Conservation (phyloP, 2,329 filamentous ascomycete genomes). For the Leptographium galeiforme region DNA sequence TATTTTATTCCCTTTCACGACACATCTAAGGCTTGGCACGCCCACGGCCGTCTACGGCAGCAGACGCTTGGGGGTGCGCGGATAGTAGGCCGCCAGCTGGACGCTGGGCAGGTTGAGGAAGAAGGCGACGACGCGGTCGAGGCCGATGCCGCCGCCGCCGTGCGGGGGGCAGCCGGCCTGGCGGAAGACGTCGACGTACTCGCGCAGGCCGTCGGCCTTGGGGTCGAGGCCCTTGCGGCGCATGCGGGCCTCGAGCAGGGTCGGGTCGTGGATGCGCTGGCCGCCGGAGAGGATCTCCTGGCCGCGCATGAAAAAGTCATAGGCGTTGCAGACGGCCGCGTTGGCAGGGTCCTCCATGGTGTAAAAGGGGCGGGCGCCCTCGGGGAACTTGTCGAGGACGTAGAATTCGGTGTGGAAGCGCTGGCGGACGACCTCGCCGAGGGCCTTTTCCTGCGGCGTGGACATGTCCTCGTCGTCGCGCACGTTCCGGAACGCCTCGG, state of each 20-base stretch:
- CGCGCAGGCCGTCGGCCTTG: constrained; percentile 56
- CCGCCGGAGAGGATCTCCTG: constrained; percentile 89
- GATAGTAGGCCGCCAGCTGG: constrained; percentile 44
- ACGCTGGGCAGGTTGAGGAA: constrained; percentile 45
- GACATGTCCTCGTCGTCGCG: constrained; percentile 66
- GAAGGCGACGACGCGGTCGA: constrained; percentile 70
- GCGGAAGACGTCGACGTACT: constrained; percentile 71
- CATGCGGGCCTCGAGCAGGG: constrained; percentile 65
- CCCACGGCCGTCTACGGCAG: constrained; percentile 24
- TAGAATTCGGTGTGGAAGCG: constrained; percentile 96
- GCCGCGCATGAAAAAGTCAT: constrained; percentile 80
- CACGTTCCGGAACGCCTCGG: constrained; percentile 52
- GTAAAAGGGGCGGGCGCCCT: constrained; percentile 80
- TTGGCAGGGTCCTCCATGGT: constrained; percentile 59
- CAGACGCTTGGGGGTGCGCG: constrained; percentile 46
- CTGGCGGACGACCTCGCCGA: constrained; percentile 71
- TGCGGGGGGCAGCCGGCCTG: constrained; percentile 77
- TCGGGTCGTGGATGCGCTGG: constrained; percentile 76
- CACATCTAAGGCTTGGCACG: too few species aligned
- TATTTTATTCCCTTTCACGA: too few species aligned
- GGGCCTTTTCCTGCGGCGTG: constrained; percentile 75
- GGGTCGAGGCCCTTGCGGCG: constrained; percentile 71
- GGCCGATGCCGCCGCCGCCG: constrained; percentile 75
- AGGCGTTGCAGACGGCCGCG: constrained; percentile 43
- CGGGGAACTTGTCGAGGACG: constrained; percentile 90